phyloP scores from a whole-genome alignment of 129 eudicot species.

The Apium graveolens region DNA sequence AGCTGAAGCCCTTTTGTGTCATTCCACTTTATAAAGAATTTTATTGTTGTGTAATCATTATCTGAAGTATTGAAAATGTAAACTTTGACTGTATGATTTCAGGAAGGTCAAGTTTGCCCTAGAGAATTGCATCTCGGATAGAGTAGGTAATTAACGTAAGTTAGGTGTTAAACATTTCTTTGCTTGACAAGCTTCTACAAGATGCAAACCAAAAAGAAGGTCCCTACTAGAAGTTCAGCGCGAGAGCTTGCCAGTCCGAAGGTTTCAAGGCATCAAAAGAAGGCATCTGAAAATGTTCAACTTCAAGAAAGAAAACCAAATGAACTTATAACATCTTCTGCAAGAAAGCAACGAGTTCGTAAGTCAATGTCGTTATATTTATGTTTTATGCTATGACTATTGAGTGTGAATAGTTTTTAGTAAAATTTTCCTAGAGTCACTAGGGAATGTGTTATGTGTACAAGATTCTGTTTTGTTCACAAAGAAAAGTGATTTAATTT shows the following conservation, averaged over 20 bases:
- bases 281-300: constrained; percentile 55
- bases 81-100: not conserved
- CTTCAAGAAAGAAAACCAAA: constrained; percentile 62
- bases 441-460: not conserved
- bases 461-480: not conserved
- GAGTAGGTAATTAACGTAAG: not conserved
- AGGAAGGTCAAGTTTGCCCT: not conserved
- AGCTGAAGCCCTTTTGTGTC: not conserved
- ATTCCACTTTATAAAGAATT: not conserved
- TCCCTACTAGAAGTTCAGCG: constrained; percentile 45
- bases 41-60: not conserved
- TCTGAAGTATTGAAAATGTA: not conserved
- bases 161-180: constrained; percentile 16
- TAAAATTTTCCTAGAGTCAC: not conserved
- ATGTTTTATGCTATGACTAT: constrained; percentile 1
- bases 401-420: not conserved
- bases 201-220: constrained; percentile 91
- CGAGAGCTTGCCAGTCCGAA: constrained; percentile 57
- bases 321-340: constrained; percentile 82
- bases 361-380: constrained; percentile 14
- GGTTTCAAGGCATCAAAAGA: constrained; percentile 57
- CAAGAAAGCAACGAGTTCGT: constrained; percentile 69
- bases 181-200: constrained; percentile 16
- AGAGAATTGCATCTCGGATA: not conserved
- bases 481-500: not conserved